Conservation (phyloP, 306 rosid genomes). For the Trifolium pratense region DNA sequence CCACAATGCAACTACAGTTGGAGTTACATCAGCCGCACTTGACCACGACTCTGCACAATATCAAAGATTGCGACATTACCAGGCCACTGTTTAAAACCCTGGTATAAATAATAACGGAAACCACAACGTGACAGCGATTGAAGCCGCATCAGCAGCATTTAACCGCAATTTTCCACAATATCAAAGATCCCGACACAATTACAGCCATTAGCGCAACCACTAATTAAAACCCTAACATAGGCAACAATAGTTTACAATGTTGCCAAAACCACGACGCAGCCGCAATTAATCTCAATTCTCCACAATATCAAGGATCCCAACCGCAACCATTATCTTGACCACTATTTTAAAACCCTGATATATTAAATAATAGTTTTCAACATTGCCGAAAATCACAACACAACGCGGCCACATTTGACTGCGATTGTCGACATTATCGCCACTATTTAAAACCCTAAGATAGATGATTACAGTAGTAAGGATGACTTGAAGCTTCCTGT, state of each 20-base stretch:
- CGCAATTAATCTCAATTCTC: too few species aligned
- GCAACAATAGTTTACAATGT: background rate
- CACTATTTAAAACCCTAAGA: background rate
- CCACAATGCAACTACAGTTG: background rate
- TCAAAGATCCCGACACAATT: background rate
- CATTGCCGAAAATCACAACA: background rate
- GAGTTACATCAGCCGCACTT: background rate
- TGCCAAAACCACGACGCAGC: background rate
- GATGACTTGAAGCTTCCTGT: slow-evolving; percentile 79
- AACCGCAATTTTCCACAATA: background rate
- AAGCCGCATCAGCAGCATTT: background rate
- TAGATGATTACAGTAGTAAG: slow-evolving; percentile 63
- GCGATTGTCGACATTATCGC: too few species aligned
- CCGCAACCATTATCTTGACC: background rate
- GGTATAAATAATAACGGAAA: background rate
- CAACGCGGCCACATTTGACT: too few species aligned
- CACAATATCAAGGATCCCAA: background rate
- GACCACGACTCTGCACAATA: background rate
- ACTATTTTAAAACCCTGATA: background rate
- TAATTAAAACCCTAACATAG: background rate
- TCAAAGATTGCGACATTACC: background rate
- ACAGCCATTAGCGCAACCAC: background rate
- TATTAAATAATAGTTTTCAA: background rate
- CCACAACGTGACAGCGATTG: background rate
- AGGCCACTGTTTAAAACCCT: background rate